Percentiles rank a stretch among this genome's conserved stretches.
Conservation (phyloP, 2,329 filamentous ascomycete genomes). For the Botrytis cinerea region DNA sequence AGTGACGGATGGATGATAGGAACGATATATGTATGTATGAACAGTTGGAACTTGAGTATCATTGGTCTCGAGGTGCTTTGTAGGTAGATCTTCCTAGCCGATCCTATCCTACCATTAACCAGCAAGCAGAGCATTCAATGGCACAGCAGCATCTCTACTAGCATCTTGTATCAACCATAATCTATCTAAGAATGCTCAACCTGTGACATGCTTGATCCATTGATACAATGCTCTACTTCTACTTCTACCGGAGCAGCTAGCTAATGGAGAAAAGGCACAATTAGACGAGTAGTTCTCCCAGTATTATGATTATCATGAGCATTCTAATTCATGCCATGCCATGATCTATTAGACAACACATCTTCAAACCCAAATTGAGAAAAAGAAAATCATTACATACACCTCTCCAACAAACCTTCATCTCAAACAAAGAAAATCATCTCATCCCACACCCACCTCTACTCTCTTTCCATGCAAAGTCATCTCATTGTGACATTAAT, state of each 20-base stretch:
- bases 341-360: background rate
- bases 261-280: background rate
- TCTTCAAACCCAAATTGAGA: background rate
- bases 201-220: background rate
- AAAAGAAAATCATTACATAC: background rate
- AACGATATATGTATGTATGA: background rate
- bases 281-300: background rate
- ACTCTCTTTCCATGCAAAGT: background rate
- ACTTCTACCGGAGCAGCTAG: background rate
- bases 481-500: background rate
- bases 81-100: background rate
- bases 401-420: background rate
- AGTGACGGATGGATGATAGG: background rate
- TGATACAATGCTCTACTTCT: background rate
- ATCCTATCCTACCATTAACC: background rate
- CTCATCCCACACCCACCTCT: background rate
- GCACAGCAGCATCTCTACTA: background rate
- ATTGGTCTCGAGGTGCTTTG: background rate
- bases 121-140: background rate
- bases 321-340: background rate
- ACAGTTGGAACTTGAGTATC: background rate
- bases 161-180: background rate
- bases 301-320: background rate
- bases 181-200: background rate
- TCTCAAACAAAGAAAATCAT: constrained; percentile 12